Evolutionary conservation across 257 asterid genomes (phyloP).

Genomic region (Solanum sparsipilum): DNA sequence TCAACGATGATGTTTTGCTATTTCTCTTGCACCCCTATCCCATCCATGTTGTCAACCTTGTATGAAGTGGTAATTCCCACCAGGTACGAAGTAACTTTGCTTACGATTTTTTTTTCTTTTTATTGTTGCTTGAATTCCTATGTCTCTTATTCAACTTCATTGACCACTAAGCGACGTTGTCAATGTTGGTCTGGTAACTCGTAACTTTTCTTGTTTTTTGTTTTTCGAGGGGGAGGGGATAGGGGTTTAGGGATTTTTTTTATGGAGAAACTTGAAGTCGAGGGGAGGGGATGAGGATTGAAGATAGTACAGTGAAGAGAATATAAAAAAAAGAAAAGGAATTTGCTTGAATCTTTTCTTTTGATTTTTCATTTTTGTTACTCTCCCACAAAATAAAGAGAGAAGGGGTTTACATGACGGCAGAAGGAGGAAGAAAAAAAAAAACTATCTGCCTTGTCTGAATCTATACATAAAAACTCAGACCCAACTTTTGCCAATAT

Average conservation of each 20-base stretch:
- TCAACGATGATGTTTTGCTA: not conserved
- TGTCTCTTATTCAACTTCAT: not conserved
- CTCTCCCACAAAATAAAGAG: not conserved
- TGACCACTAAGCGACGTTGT: not conserved
- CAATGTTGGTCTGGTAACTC: not conserved
- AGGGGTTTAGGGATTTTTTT: not conserved
- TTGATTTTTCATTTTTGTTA: not conserved
- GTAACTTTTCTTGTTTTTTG: not conserved
- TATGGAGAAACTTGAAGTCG: not conserved
- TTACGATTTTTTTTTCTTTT: too few species aligned
- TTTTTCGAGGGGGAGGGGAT: not conserved
- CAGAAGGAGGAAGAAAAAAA: not conserved
- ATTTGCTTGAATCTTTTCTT: not conserved
- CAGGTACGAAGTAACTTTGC: not conserved
- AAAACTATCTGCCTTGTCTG: not conserved
- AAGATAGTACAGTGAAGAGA: not conserved
- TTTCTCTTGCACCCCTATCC: not conserved
- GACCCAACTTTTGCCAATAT: constrained; percentile 1
- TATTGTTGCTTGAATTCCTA: not conserved
- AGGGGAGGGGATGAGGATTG: not conserved
- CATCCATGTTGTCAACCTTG: not conserved
- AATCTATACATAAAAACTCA: not conserved
- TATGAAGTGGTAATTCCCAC: not conserved
- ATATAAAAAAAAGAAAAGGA: not conserved
- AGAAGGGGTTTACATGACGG: not conserved